Evolutionary conservation across 768 basidiomycete species (phyloP).

Genomic region (Galerina marginata): DNA sequence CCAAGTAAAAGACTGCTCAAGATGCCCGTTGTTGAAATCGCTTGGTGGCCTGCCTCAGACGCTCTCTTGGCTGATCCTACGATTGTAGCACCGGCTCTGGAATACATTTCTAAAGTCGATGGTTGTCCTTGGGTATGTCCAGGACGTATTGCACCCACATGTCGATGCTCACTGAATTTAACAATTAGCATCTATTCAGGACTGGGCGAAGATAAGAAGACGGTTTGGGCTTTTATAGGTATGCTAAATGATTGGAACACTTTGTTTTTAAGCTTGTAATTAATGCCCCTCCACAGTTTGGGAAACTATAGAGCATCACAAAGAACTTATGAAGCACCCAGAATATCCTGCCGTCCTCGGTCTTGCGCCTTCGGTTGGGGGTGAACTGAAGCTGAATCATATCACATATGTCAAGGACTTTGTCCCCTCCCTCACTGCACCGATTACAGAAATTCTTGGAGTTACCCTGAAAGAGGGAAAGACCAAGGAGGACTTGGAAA

Average conservation of each 20-base stretch:
- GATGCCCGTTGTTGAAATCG: slow-evolving; percentile 15
- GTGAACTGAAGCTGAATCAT: slow-evolving; percentile 17
- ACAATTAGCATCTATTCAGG: slow-evolving; percentile 15
- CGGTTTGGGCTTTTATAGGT: background rate
- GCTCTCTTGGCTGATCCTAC: slow-evolving; percentile 8
- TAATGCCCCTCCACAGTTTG: slow-evolving; percentile 12
- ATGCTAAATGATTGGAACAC: background rate
- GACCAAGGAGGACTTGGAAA: slow-evolving; percentile 13
- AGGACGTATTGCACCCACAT: background rate
- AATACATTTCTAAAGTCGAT: slow-evolving; percentile 9
- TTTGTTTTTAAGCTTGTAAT: too few relatives aligned
- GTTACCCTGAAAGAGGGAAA: slow-evolving; percentile 23
- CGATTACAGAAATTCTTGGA: slow-evolving; percentile 19
- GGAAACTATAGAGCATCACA: slow-evolving; percentile 25
- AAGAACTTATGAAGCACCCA: slow-evolving; percentile 17
- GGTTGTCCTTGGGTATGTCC: slow-evolving; percentile 8
- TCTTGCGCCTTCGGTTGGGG: slow-evolving; percentile 9
- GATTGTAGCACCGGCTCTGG: slow-evolving; percentile 6
- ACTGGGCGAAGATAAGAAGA: background rate
- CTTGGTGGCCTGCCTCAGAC: slow-evolving; percentile 3
- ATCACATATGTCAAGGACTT: slow-evolving; percentile 19
- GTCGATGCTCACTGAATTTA: background rate
- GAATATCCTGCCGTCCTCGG: slow-evolving; percentile 17
- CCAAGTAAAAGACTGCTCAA: background rate
- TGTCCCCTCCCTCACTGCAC: slow-evolving; percentile 13